phyloP scores from a whole-genome alignment of 495 filamentous ascomycete species.

The Amorphotheca resinae region DNA sequence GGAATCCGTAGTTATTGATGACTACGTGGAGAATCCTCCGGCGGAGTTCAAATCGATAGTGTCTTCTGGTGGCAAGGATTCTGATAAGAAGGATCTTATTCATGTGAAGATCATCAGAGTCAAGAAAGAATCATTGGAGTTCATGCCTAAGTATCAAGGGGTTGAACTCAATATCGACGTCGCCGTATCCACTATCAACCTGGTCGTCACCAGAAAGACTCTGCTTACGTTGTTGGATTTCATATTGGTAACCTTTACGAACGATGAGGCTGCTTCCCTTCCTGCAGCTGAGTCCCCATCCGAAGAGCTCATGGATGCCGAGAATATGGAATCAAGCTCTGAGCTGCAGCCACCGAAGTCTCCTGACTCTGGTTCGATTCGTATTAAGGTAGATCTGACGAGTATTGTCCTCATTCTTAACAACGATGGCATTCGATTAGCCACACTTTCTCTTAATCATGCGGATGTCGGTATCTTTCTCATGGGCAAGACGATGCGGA shows the following conservation, averaged over 20 bases:
- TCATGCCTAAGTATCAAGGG: constrained; percentile 79
- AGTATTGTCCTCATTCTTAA: constrained; percentile 93
- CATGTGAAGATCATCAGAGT: constrained; percentile 80
- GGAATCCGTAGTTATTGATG: constrained; percentile 80
- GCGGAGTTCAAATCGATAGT: constrained; percentile 95
- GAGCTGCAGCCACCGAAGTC: constrained; percentile 3
- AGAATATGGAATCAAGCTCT: constrained; percentile 16
- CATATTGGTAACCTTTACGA: constrained; percentile 85
- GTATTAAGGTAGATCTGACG: constrained; percentile 81
- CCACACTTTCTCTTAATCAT: constrained; percentile 82
- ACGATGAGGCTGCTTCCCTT: constrained; percentile 32
- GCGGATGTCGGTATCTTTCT: constrained; percentile 86
- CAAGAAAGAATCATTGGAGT: constrained; percentile 84
- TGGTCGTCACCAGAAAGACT: constrained; percentile 87
- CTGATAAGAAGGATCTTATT: constrained; percentile 70
- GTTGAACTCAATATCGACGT: constrained; percentile 89
- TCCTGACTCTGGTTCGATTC: constrained; percentile 13
- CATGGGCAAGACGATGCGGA: constrained; percentile 68
- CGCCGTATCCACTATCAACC: constrained; percentile 85
- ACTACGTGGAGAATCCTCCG: constrained; percentile 79
- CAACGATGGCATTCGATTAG: constrained; percentile 90
- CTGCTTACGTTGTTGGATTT: constrained; percentile 93
- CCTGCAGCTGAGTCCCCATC: constrained; percentile 19
- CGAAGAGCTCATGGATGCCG: constrained; percentile 24
- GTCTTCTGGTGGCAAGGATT: constrained; percentile 67